Percentiles rank a stretch among this genome's conserved stretches.
phyloP scores from a whole-genome alignment of 768 basidiomycete genomes.

The Paxillus ammoniavirescens region DNA sequence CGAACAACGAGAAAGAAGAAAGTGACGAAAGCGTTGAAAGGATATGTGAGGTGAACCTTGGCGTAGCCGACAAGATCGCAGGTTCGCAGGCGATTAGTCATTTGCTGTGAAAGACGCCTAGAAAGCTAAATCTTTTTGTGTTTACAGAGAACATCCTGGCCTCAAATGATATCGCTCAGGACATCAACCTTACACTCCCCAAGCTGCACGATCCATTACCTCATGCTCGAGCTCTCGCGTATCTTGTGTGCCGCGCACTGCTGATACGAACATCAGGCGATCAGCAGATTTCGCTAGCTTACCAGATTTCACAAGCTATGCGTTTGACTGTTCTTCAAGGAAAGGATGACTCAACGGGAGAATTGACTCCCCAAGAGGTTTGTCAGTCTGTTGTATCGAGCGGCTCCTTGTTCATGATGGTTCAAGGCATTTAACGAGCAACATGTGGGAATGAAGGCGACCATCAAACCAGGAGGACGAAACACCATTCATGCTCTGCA shows the following conservation, averaged over 20 bases:
- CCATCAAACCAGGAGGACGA: conserved; percentile 59
- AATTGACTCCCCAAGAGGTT: conserved; percentile 28
- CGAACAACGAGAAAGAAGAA: conserved; percentile 31
- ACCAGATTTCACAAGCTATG: conserved; percentile 46
- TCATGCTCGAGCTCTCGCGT: conserved; percentile 55
- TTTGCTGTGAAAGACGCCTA: not conserved
- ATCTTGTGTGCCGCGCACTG: conserved; percentile 63
- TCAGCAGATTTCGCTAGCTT: conserved; percentile 55
- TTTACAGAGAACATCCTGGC: conserved; percentile 60
- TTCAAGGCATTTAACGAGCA: conserved; percentile 44
- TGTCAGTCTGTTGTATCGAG: conserved; percentile 3
- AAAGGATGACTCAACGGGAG: conserved; percentile 32
- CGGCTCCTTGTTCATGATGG: conserved; percentile 1
- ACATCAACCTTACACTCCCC: conserved; percentile 48
- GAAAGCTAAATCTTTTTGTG: not conserved
- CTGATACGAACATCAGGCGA: conserved; percentile 55
- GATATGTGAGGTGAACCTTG: conserved; percentile 53
- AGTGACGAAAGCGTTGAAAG: conserved; percentile 36
- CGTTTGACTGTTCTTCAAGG: conserved; percentile 43
- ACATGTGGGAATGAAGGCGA: conserved; percentile 46
- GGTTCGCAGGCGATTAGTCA: conserved; percentile 39
- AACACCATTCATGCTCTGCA: conserved; percentile 58
- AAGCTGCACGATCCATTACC: conserved; percentile 50
- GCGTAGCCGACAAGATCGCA: conserved; percentile 60
- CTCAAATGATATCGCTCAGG: conserved; percentile 43